Evolutionary conservation across 1,139 yeast species (phyloP).

Genomic region (Yamadazyma sp.): DNA sequence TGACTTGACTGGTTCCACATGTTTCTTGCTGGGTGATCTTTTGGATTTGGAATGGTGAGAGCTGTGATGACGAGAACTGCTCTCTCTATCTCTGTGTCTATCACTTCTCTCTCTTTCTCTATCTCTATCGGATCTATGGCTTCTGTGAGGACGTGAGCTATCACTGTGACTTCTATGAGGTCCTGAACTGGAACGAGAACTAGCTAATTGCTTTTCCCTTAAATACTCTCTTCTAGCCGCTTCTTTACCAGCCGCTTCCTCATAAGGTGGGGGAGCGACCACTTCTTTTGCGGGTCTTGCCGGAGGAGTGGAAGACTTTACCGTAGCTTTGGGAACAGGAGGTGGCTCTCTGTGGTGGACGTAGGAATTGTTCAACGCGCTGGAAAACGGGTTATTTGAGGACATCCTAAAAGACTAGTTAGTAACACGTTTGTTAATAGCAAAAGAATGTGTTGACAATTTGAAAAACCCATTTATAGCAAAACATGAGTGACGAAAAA

Average conservation of each 20-base stretch:
- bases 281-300: conserved; percentile 33
- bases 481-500: neutral
- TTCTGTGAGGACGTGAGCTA: conserved; percentile 9
- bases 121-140: conserved; percentile 10
- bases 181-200: conserved; percentile 18
- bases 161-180: conserved; percentile 19
- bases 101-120: conserved; percentile 8
- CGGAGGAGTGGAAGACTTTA: conserved; percentile 24
- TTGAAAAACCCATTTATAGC: neutral
- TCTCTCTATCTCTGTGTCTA: conserved; percentile 13
- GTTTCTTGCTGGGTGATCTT: conserved; percentile 35
- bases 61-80: conserved; percentile 10
- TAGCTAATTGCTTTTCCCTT: conserved; percentile 43
- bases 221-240: conserved; percentile 46
- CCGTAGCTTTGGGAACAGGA: conserved; percentile 22
- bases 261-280: conserved; percentile 54
- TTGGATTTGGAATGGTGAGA: conserved; percentile 14
- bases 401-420: conserved; percentile 34
- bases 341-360: conserved; percentile 38
- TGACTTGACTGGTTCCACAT: conserved; percentile 45
- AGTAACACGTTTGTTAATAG: neutral
- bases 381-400: conserved; percentile 59
- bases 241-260: conserved; percentile 62
- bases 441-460: neutral
- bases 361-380: conserved; percentile 40